Percentiles rank a stretch among this genome's conserved stretches.
phyloP scores from a whole-genome alignment of 2,329 filamentous ascomycete genomes.

The Polytolypa hystricis region DNA sequence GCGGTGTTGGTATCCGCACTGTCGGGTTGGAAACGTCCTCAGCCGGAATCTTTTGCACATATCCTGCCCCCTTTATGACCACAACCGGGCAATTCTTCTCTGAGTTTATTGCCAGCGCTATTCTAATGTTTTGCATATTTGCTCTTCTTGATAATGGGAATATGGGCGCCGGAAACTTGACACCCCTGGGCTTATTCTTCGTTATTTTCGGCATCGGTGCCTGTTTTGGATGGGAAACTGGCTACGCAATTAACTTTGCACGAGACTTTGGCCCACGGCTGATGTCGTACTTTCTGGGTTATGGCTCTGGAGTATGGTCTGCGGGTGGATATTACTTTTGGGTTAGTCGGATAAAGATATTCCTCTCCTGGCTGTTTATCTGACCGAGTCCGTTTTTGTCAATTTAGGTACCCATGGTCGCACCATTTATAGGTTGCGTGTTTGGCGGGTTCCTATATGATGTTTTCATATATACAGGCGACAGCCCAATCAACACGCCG shows the following conservation, averaged over 20 bases:
- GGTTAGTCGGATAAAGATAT: conserved; percentile 32
- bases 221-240: conserved; percentile 66
- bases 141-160: conserved; percentile 45
- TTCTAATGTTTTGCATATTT: conserved; percentile 63
- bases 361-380: not conserved
- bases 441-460: conserved; percentile 60
- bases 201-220: conserved; percentile 62
- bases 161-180: conserved; percentile 44
- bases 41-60: conserved; percentile 63
- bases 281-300: conserved; percentile 56
- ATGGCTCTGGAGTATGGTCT: conserved; percentile 55
- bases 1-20: conserved; percentile 46
- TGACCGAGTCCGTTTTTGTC: not conserved
- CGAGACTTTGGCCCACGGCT: conserved; percentile 61
- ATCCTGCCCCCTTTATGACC: conserved; percentile 51
- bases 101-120: conserved; percentile 56
- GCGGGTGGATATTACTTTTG: conserved; percentile 63
- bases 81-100: conserved; percentile 59
- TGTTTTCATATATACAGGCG: conserved; percentile 55
- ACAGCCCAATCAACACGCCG: conserved; percentile 59
- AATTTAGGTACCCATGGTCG: conserved; percentile 56
- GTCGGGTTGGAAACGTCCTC: conserved; percentile 50
- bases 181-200: conserved; percentile 57
- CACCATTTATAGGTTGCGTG: conserved; percentile 53
- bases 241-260: conserved; percentile 64